These are phyloP conservation scores for Eleusine coracana DNA, from an alignment of 176 grass and related monocot species.

Conservation along the genomic window DNA sequence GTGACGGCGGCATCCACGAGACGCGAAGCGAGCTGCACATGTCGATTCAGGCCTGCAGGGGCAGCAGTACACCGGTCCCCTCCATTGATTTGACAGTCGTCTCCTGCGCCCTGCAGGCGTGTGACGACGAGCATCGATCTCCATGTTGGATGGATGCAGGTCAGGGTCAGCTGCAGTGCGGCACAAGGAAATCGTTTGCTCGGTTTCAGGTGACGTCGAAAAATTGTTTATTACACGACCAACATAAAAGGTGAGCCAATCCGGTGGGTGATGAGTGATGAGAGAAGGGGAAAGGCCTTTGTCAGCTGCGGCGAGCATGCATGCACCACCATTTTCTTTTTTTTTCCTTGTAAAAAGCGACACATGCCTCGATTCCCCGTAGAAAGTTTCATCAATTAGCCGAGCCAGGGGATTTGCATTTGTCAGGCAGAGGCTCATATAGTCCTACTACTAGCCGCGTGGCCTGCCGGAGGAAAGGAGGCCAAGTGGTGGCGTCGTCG, in stretches of 20 bases:
- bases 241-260: too few species aligned
- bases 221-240: neutral
- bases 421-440: neutral
- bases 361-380: constrained; percentile 11
- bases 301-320: neutral
- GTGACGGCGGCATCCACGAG: constrained; percentile 22
- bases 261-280: neutral
- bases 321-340: neutral
- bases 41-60: neutral
- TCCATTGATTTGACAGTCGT: constrained; percentile 18
- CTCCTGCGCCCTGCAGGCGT: neutral
- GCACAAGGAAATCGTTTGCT: neutral
- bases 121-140: neutral
- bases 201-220: neutral
- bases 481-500: neutral
- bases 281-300: neutral
- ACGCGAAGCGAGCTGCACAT: neutral
- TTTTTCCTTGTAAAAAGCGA: constrained; percentile 6
- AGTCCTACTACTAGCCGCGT: neutral
- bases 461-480: constrained; percentile 18
- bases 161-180: neutral
- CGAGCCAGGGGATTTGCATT: neutral
- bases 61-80: neutral
- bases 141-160: neutral
- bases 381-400: neutral